Conservation (phyloP, 305 asterid species). For the Fraxinus greggii region DNA sequence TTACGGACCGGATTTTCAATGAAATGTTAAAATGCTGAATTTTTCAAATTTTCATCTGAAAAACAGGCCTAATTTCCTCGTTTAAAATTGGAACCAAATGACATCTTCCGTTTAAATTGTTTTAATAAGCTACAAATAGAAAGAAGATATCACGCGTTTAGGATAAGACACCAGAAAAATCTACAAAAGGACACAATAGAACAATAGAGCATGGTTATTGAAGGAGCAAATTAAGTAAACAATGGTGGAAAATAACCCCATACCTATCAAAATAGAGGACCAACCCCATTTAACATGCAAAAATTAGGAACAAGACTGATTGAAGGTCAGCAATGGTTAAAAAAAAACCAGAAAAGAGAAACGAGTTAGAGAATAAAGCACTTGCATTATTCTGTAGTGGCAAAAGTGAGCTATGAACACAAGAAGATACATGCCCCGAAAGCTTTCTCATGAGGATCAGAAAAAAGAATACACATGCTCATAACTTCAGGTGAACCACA, state of each 20-base stretch:
- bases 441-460: background rate
- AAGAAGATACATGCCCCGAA: background rate
- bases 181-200: background rate
- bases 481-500: background rate
- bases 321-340: background rate
- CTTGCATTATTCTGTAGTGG: background rate
- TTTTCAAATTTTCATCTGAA: background rate
- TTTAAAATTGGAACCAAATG: background rate
- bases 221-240: background rate
- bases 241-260: background rate
- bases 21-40: background rate
- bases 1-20: background rate
- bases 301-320: background rate
- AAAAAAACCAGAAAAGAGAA: background rate
- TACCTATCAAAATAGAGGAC: background rate
- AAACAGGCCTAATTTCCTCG: background rate
- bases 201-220: background rate
- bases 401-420: background rate
- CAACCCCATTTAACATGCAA: background rate
- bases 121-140: background rate
- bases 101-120: background rate
- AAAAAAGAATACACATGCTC: background rate
- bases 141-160: background rate
- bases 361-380: background rate
- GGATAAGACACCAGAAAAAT: background rate